Conservation (phyloP, 306 rosid genomes). For the Prunus mume region DNA sequence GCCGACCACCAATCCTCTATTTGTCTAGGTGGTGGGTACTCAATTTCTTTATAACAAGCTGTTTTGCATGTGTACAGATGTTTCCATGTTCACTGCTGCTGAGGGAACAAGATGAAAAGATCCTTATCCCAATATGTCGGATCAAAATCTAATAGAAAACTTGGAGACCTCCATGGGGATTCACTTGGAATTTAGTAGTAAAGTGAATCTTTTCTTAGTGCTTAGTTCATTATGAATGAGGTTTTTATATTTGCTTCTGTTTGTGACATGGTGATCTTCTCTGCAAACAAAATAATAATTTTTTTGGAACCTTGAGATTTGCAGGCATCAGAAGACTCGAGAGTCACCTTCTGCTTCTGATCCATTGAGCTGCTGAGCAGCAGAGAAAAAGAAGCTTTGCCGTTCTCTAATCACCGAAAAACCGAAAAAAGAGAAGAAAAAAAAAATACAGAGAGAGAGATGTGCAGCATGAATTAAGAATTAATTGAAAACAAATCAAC, state of each 20-base stretch:
- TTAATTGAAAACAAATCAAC: not conserved
- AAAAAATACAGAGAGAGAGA: not conserved
- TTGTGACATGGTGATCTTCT: no score
- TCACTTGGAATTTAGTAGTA: no score
- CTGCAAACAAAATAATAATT: no score
- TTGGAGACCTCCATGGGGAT: not conserved
- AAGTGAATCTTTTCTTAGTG: no score
- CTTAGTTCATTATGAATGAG: not conserved
- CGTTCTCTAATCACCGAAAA: not conserved
- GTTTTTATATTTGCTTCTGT: not conserved
- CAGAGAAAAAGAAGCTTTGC: not conserved
- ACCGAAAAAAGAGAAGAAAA: not conserved
- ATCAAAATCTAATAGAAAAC: not conserved
- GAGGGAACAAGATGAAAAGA: not conserved
- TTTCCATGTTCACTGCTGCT: not conserved
- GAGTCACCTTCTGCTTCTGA: no score
- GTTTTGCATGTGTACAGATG: not conserved
- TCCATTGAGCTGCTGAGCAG: not conserved
- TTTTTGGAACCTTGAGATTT: no score
- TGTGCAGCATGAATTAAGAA: not conserved
- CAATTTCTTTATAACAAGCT: not conserved
- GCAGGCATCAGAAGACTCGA: no score
- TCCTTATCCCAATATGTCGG: not conserved
- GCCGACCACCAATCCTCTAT: no score
- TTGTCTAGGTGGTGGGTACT: no score